Base-by-base conservation (phyloP, 2,329 filamentous ascomycete species). In the Rhynchosporium secalis region DNA sequence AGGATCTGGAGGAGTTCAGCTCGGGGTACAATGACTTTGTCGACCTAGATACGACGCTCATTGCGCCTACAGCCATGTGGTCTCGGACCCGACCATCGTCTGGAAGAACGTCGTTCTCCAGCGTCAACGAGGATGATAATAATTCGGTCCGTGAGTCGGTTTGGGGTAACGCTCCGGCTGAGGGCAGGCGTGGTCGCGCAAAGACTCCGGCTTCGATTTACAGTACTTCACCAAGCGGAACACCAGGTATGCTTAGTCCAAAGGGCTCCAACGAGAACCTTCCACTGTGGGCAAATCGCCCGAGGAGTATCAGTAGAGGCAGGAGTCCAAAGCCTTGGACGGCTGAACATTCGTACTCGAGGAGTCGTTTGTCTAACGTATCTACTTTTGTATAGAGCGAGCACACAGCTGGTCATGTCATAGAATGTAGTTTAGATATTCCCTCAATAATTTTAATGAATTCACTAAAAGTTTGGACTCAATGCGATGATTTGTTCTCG, bases 371-470 rank as follows among this genome's bases (percentile, higher is more conserved):
- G n/a, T 58, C 56, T 5, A 40, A 26, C 33, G 56, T 58, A 13
- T 58, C 56, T 28, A 48, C 56, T 2, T 58, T 58, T 49, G 33
- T 58, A 38, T 58, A 47, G 38, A 2, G 28, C 15, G 31, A n/a
- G 3, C n/a, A 20, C 12, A 20, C 20, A 20, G 20, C 20, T 36
- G 26, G 66, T 67, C 4, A 62, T 78, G 5, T 58, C 71, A 31
- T 66, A 67, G 26, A 54, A 38, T 41, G 36, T 26, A 54, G 10
- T 6, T 40, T 26, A 38, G n/a, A 54, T 28, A 12, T n/a, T 20
- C 51, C 6, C 26, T 28, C 33, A 12, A 54, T 54, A 54, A 54
- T 54, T 15, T 52, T 54, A 41, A 54, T 41, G 20, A 40, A 12
- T 12, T 36, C 33, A 36, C 5, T 36, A 10, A 36, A 36, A 5